These are phyloP conservation scores for Limonomyces culmigenus DNA, from an alignment of 1,284 basidiomycete genomes.

Conservation along the genomic window DNA sequence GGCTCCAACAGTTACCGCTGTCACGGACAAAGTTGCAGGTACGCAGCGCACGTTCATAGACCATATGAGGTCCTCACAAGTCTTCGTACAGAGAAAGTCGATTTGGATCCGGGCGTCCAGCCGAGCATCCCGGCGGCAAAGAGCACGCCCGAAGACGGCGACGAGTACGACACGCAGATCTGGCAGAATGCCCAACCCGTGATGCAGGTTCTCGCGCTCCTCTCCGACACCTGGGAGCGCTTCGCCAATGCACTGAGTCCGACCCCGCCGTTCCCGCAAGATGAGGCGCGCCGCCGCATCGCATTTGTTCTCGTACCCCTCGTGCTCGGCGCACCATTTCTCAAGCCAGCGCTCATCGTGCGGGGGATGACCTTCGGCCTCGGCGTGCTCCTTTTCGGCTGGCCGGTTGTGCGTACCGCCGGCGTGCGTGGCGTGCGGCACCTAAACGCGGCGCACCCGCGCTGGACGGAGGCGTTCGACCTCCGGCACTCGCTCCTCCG, in stretches of 20 bases:
- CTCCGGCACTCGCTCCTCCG: conserved; percentile 25
- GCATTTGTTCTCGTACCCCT: conserved; percentile 15
- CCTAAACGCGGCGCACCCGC: conserved; percentile 23
- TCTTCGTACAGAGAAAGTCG: too few species aligned
- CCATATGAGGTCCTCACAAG: too few species aligned
- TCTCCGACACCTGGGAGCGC: conserved; percentile 18
- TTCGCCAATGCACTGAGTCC: conserved; percentile 19
- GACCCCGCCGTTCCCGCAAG: conserved; percentile 16
- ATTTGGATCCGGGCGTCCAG: too few species aligned
- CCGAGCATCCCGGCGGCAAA: conserved; percentile 11
- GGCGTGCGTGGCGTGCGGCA: conserved; percentile 16
- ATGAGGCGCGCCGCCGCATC: conserved; percentile 6
- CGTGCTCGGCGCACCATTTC: conserved; percentile 19
- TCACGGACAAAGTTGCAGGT: too few species aligned
- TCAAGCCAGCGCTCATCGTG: conserved; percentile 23
- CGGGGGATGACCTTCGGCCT: conserved; percentile 22
- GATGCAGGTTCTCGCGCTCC: conserved; percentile 14
- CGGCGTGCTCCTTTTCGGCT: conserved; percentile 32
- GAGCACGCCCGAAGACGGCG: conserved; percentile 9
- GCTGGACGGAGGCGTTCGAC: conserved; percentile 28
- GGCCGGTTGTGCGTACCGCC: conserved; percentile 20
- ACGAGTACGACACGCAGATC: too few species aligned
- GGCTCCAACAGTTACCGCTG: too few species aligned
- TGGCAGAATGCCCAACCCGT: conserved; percentile 15
- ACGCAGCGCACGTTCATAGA: too few species aligned